Evolutionary conservation across 805 yeast species (phyloP).

Genomic region (Ogataea trehalophila): DNA sequence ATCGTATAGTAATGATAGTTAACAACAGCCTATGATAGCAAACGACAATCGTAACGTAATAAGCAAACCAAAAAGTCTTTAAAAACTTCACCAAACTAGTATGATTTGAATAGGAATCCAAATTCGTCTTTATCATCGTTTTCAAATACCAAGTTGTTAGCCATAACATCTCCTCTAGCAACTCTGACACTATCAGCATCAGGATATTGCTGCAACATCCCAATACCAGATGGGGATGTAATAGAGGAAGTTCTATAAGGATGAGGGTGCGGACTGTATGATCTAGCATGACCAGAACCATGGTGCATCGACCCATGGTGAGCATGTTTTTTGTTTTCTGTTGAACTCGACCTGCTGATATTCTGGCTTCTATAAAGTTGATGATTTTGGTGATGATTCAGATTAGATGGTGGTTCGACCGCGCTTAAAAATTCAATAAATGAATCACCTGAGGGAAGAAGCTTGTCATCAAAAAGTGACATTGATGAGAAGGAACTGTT

Average conservation of each 20-base stretch:
- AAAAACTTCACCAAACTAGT: too few relatives aligned
- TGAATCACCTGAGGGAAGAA: constrained; percentile 4
- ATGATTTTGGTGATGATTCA: not conserved
- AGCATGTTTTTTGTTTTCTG: constrained; percentile 8
- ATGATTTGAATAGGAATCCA: too few relatives aligned
- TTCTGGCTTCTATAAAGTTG: too few relatives aligned
- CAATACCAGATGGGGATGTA: constrained; percentile 3
- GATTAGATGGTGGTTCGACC: constrained; percentile 14
- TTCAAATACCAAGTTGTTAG: not conserved
- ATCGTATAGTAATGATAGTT: too few relatives aligned
- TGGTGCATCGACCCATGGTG: constrained; percentile 6
- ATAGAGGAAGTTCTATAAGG: constrained; percentile 18
- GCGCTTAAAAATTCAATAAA: constrained; percentile 9
- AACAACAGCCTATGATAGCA: too few relatives aligned
- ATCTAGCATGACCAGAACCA: constrained; percentile 10
- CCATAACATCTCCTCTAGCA: too few relatives aligned
- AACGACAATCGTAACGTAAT: too few relatives aligned
- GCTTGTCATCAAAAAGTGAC: too few relatives aligned
- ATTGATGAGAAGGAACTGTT: too few relatives aligned
- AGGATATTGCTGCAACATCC: too few relatives aligned
- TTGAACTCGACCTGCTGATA: constrained; percentile 11
- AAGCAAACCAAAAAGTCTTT: too few relatives aligned
- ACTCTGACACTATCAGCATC: too few relatives aligned
- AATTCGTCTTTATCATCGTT: not conserved
- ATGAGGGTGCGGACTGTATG: constrained; percentile 21